Evolutionary conservation across 306 rosid species (phyloP), one percentile per base, ranked within the genome.

Genomic region (Dalbergia cochinchinensis): DNA sequence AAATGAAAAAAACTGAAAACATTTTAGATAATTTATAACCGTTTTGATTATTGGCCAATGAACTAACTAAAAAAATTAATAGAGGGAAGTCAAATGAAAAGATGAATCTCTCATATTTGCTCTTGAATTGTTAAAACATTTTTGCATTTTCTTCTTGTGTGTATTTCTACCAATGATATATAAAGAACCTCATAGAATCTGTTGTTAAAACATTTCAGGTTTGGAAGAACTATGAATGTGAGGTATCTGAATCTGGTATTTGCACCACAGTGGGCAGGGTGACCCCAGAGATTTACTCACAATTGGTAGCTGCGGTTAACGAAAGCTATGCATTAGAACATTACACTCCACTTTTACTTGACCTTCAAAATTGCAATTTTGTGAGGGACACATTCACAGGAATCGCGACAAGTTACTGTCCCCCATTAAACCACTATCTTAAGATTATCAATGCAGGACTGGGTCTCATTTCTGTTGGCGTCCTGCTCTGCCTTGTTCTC

Each of bases 311-410:
- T 13, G 99, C 99, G 3, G 93, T 87, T 13, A 93, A 91, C 1
- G 99, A 89, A 85, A 93, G 97, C 86, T 93, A 93, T 78, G 99
- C 96, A 19, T 93, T 95, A 48, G 88, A 95, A 78, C 97, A 95
- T 86, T 95, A 95, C 71, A 81, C 98, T 11, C 98, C 99, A 11
- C 91, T 84, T 8, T 82, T 95, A 64, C 91, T 95, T 22, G 89
- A 90, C 84, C 89, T 95, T 77, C 99, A 95, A 84, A 83, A 95
- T 62, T 95, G 99, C 82, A 90, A 95, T 85, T 95, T 95, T 82
- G 99, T 95, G 11, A 87, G 98, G 71, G 93, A 93, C 5, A 87
- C 99, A 2, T 93, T 95, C 82, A 86, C 84, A 74, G 88, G 71
- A 83, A 95, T 93, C 83, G 86, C 97, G 59, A 77, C 91, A 37